Evolutionary conservation across 1,284 basidiomycete species (phyloP).

Genomic region (Microbotryum lychnidis-dioicae): DNA sequence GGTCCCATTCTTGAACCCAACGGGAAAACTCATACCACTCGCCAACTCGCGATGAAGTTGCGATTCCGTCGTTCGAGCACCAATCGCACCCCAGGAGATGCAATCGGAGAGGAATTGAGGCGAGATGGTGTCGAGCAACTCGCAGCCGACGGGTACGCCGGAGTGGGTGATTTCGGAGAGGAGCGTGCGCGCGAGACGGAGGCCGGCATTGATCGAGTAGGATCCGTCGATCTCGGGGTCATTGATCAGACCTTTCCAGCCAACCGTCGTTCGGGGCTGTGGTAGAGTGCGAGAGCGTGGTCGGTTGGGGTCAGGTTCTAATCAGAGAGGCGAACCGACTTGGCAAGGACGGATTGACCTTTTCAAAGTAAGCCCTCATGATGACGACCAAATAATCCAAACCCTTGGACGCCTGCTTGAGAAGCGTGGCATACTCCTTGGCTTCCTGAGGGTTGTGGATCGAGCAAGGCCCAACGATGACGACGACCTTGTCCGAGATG

Average conservation of each 20-base stretch:
- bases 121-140: constrained; percentile 63
- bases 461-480: constrained; percentile 91
- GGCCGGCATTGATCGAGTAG: constrained; percentile 95
- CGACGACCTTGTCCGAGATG: constrained; percentile 72
- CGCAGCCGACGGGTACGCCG: constrained; percentile 87
- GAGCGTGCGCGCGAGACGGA: constrained; percentile 75
- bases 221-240: constrained; percentile 59
- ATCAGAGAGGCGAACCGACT: too few relatives aligned
- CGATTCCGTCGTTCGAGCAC: constrained; percentile 86
- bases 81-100: constrained; percentile 94
- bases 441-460: constrained; percentile 81
- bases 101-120: constrained; percentile 52
- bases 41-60: constrained; percentile 90
- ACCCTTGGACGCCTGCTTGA: constrained; percentile 57
- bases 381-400: constrained; percentile 74
- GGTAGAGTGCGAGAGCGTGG: neutral
- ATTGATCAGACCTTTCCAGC: constrained; percentile 59
- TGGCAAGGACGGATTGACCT: constrained; percentile 18
- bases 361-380: constrained; percentile 87
- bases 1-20: constrained; percentile 98
- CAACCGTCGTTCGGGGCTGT: constrained; percentile 68
- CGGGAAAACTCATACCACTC: constrained; percentile 78
- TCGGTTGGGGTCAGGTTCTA: too few relatives aligned
- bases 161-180: constrained; percentile 80
- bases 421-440: constrained; percentile 72